Conservation (phyloP, 2,329 filamentous ascomycete genomes). For the Cercospora citrullina region DNA sequence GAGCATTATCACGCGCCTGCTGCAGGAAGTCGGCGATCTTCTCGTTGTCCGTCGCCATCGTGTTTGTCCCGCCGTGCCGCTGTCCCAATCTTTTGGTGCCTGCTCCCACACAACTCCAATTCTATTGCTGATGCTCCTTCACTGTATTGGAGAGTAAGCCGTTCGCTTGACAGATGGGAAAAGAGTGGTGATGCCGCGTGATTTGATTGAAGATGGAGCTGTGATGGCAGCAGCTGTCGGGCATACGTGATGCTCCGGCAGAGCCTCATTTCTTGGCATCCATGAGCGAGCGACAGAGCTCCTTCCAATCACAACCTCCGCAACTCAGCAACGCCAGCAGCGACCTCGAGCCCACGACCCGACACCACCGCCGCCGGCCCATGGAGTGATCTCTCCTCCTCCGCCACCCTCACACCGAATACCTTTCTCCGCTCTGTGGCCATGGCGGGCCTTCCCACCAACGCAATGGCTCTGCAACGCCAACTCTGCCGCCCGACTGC, state of each 20-base stretch:
- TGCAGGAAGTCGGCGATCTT: constrained; percentile 88
- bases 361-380: constrained; percentile 2
- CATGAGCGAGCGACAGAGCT: constrained; percentile 1
- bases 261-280: constrained; percentile 15
- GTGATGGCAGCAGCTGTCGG: not conserved
- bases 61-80: constrained; percentile 1
- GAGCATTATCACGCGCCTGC: constrained; percentile 83
- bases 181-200: not conserved
- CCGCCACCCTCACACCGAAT: constrained; percentile 4
- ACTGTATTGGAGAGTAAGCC: not conserved
- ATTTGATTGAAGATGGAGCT: constrained; percentile 1
- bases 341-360: not conserved
- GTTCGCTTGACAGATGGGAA: not conserved
- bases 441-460: constrained; percentile 37
- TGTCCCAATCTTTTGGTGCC: not conserved
- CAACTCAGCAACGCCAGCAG: constrained; percentile 1
- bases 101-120: not conserved
- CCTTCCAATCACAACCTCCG: constrained; percentile 11
- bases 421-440: constrained; percentile 27
- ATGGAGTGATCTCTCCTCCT: constrained; percentile 22
- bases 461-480: constrained; percentile 38
- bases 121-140: not conserved
- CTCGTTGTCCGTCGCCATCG: constrained; percentile 71
- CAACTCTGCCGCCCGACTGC: constrained; percentile 37
- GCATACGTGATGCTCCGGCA: constrained; percentile 14